Evolutionary conservation across 208 protist genomes (phyloP), one percentile per base, ranked within the genome.

Genomic region (Crithidia bombi): DNA sequence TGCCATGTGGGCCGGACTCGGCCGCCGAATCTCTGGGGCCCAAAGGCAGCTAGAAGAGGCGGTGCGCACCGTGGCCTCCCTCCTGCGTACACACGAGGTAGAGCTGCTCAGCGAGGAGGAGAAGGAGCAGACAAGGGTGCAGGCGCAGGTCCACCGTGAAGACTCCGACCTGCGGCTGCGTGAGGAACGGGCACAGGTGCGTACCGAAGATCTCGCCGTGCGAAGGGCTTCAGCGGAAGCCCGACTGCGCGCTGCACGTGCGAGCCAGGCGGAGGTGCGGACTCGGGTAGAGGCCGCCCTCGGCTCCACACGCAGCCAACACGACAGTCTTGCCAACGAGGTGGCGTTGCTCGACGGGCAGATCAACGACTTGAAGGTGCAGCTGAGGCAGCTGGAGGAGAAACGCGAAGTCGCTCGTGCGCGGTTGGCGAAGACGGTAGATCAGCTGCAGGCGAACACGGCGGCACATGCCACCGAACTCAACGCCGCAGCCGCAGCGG

Each of bases 361-460:
- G 4, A 62, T 71, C 23, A 44, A 58, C 28, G 55, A 58, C 1
- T 44, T 89, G 11, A 64, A 79, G 35, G 39, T 44, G 32, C 54
- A 85, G 51, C 73, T 79, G 51, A 65, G 57, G 11, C 26, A 32
- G 32, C 47, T 83, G 21, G 83, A 85, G 50, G 64, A 38, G 46
- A 58, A 67, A 51, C 70, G 83, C 4, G 28, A 28, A 0, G 41
- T 39, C 5, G 59, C 75, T 0, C 32, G 52, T 0, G 49, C 51
- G 21, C 25, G 49, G 52, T 51, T 69, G 41, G 52, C 54, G 15
- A 47, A 47, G 32, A 61, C 71, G 33, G 33, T 6, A 5, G 51
- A 52, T 1, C 39, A 35, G 19, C 23, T 78, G 30, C n/a, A 67
- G 21, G 38, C 39, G 12, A 49, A 63, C 14, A 43, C 28, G 35